Conservation (phyloP, 2,329 filamentous ascomycete genomes). For the Lasiodiplodia sp. region DNA sequence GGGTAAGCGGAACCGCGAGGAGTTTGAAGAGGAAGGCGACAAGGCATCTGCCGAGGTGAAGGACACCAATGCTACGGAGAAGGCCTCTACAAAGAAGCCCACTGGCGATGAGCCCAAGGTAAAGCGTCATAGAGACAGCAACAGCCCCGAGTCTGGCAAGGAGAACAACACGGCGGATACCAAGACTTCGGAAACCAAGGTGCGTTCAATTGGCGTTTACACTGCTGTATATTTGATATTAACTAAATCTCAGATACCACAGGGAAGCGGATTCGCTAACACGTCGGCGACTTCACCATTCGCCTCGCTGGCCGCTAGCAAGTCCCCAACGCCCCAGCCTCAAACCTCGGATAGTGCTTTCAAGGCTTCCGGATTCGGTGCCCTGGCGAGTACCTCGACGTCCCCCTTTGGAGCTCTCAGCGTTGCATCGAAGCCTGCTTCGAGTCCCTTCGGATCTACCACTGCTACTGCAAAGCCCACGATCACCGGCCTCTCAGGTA, state of each 20-base stretch:
- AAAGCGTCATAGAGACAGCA: conserved; percentile 47
- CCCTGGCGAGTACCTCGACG: conserved; percentile 48
- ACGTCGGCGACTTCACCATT: conserved; percentile 58
- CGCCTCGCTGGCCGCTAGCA: conserved; percentile 50
- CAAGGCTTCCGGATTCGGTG: conserved; percentile 55
- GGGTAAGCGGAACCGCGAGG: conserved; percentile 55
- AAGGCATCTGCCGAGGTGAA: conserved; percentile 27
- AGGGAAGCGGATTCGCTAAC: conserved; percentile 54
- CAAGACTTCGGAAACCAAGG: conserved; percentile 35
- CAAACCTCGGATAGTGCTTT: conserved; percentile 59
- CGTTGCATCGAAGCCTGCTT: conserved; percentile 37
- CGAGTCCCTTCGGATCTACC: conserved; percentile 45
- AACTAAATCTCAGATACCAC: conserved; percentile 39
- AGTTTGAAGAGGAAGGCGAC: conserved; percentile 33
- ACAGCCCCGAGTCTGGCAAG: conserved; percentile 35
- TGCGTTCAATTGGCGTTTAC: conserved; percentile 30
- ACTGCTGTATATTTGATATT: neutral
- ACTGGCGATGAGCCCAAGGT: conserved; percentile 44
- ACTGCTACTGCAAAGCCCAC: conserved; percentile 35
- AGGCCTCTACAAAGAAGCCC: conserved; percentile 18
- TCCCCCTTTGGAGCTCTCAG: conserved; percentile 48
- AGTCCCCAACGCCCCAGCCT: conserved; percentile 42
- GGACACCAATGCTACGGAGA: conserved; percentile 2
- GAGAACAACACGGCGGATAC: conserved; percentile 24
- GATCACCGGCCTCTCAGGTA: conserved; percentile 32